A percentile compares a stretch with the other conserved stretches of the same genome.
These are phyloP conservation scores for Elsinoe australis DNA, from an alignment of 2,329 filamentous ascomycete species.

Conservation along the genomic window DNA sequence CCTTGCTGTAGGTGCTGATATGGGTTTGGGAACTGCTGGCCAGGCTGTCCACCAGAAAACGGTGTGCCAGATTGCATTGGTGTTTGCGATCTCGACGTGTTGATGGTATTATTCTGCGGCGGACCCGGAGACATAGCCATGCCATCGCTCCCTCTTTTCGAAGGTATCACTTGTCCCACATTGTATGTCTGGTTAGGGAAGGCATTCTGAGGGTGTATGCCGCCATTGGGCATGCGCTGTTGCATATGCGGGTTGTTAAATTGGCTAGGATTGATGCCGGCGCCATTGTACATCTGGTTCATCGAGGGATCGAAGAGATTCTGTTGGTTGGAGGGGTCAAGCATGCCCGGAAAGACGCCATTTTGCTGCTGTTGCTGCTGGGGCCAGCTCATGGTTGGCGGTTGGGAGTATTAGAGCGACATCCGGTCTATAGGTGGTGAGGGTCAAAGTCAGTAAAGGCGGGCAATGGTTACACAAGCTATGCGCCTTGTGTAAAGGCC, in stretches of 20 bases:
- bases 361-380: conserved; percentile 19
- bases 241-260: conserved; percentile 38
- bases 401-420: conserved; percentile 15
- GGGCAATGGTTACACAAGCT: background rate
- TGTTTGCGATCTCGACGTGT: conserved; percentile 83
- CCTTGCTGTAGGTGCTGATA: conserved; percentile 79
- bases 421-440: conserved; percentile 10
- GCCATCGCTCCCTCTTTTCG: conserved; percentile 83
- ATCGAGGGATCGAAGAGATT: conserved; percentile 20
- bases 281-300: conserved; percentile 21
- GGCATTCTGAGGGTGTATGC: conserved; percentile 70
- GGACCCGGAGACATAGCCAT: conserved; percentile 74
- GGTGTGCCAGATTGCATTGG: conserved; percentile 40
- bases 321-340: conserved; percentile 16
- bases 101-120: conserved; percentile 56
- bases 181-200: conserved; percentile 74
- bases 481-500: background rate
- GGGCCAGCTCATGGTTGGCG: conserved; percentile 22
- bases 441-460: conserved; percentile 3
- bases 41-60: conserved; percentile 42
- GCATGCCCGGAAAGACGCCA: conserved; percentile 21
- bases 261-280: conserved; percentile 28
- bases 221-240: conserved; percentile 68
- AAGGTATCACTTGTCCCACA: conserved; percentile 78
- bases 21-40: conserved; percentile 58